Conservation (phyloP, 352 stramenopile genomes). For the Phytophthora idaei region DNA sequence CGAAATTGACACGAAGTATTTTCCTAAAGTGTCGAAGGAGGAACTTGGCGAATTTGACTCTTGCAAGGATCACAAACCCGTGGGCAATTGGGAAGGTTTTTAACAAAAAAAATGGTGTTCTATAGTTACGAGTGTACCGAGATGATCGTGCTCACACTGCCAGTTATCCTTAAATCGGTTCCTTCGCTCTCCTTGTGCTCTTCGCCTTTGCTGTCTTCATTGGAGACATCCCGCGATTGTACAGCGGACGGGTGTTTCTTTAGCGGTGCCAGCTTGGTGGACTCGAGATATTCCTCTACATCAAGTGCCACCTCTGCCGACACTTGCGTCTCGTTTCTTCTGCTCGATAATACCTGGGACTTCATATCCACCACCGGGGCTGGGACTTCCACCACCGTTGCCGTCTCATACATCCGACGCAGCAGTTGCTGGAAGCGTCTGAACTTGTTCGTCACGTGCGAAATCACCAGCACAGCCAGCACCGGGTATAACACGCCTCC, state of each 20-base stretch:
- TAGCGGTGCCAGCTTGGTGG: constrained; percentile 43
- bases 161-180: background rate
- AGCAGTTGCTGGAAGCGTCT: constrained; percentile 53
- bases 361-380: constrained; percentile 48
- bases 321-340: constrained; percentile 35
- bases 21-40: constrained; percentile 37
- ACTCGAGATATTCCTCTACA: constrained; percentile 37
- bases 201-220: constrained; percentile 46
- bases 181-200: constrained; percentile 42
- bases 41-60: constrained; percentile 43
- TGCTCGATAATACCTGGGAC: constrained; percentile 24
- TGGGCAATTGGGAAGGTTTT: constrained; percentile 49
- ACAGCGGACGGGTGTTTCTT: constrained; percentile 53
- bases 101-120: constrained; percentile 25
- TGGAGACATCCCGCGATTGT: constrained; percentile 32
- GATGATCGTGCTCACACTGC: no score
- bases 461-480: constrained; percentile 66
- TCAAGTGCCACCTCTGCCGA: constrained; percentile 47
- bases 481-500: constrained; percentile 61
- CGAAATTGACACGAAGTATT: constrained; percentile 49
- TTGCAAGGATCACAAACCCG: constrained; percentile 38
- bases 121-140: constrained; percentile 19
- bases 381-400: constrained; percentile 56
- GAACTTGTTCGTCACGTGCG: constrained; percentile 69
- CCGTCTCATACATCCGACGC: constrained; percentile 53